These are phyloP conservation scores for Pezicula carpinea DNA, from an alignment of 2,329 filamentous ascomycete genomes.

Conservation along the genomic window DNA sequence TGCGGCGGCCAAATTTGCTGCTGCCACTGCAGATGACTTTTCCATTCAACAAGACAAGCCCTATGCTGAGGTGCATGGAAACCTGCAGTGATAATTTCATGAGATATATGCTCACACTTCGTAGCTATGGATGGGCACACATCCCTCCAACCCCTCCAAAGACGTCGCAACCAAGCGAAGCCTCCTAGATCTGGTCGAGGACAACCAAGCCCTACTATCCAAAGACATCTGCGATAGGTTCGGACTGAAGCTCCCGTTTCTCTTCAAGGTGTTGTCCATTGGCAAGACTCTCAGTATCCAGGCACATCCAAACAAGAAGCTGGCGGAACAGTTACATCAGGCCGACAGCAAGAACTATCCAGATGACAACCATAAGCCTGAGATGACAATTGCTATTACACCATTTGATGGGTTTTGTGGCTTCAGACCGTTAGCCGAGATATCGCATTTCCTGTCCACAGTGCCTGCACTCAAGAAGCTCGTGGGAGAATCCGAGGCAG, in stretches of 20 bases:
- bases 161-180: slow-evolving; percentile 79
- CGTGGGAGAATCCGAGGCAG: slow-evolving; percentile 60
- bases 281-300: slow-evolving; percentile 95
- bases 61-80: slow-evolving; percentile 72
- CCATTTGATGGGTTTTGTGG: slow-evolving; percentile 95
- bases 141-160: slow-evolving; percentile 91
- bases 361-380: slow-evolving; percentile 98
- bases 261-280: slow-evolving; percentile 97
- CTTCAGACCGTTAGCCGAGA: slow-evolving; percentile 83
- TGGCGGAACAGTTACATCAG: slow-evolving; percentile 82
- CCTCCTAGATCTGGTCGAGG: slow-evolving; percentile 80
- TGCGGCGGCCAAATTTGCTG: slow-evolving; percentile 83
- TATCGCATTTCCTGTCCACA: slow-evolving; percentile 67
- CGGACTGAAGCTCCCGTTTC: slow-evolving; percentile 80
- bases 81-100: slow-evolving; percentile 13
- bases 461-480: slow-evolving; percentile 61
- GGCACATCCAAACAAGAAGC: slow-evolving; percentile 92
- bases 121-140: slow-evolving; percentile 98
- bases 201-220: slow-evolving; percentile 80
- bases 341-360: slow-evolving; percentile 92
- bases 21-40: slow-evolving; percentile 75
- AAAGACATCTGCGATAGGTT: slow-evolving; percentile 69
- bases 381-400: slow-evolving; percentile 98
- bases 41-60: slow-evolving; percentile 80
- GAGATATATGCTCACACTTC: slow-evolving; percentile 12